A percentile compares a stretch with the other conserved stretches of the same genome.
These are phyloP conservation scores for Globisporangium camurandrum DNA, from an alignment of 352 stramenopile species.

Conservation along the genomic window DNA sequence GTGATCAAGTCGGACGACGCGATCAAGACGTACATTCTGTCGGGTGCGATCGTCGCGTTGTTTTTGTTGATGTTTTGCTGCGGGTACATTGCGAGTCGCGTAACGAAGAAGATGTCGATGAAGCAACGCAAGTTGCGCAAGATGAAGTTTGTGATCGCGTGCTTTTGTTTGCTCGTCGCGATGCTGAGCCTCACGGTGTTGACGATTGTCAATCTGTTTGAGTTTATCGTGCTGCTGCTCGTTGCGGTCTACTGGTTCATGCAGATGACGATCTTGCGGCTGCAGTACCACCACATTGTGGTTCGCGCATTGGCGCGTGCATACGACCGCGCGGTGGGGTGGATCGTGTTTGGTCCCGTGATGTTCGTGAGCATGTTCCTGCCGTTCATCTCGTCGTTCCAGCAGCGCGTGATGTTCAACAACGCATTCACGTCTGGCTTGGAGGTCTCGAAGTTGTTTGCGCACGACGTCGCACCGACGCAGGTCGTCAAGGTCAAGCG, in stretches of 20 bases:
- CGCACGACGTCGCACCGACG: constrained; percentile 70
- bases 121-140: constrained; percentile 86
- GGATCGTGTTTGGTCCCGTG: constrained; percentile 86
- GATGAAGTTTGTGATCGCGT: constrained; percentile 81
- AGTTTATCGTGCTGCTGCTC: constrained; percentile 60
- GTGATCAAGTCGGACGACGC: constrained; percentile 43
- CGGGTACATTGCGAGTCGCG: constrained; percentile 75
- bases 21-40: constrained; percentile 57
- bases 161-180: constrained; percentile 57
- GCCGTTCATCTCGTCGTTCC: constrained; percentile 82
- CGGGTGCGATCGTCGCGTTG: constrained; percentile 56
- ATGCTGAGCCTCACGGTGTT: constrained; percentile 65
- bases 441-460: constrained; percentile 85
- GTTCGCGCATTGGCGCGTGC: constrained; percentile 63
- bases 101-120: constrained; percentile 88
- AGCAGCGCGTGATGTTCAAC: constrained; percentile 89
- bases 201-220: constrained; percentile 64
- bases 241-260: constrained; percentile 85
- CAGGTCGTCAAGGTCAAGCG: constrained; percentile 85
- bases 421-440: constrained; percentile 84
- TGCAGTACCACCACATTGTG: constrained; percentile 83
- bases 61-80: constrained; percentile 73
- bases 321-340: constrained; percentile 75
- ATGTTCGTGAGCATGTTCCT: constrained; percentile 87
- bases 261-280: constrained; percentile 64